Evolutionary conservation across 2,329 filamentous ascomycete species (phyloP), one percentile per base, ranked within the genome.

Genomic region (Phialophora chinensis): DNA sequence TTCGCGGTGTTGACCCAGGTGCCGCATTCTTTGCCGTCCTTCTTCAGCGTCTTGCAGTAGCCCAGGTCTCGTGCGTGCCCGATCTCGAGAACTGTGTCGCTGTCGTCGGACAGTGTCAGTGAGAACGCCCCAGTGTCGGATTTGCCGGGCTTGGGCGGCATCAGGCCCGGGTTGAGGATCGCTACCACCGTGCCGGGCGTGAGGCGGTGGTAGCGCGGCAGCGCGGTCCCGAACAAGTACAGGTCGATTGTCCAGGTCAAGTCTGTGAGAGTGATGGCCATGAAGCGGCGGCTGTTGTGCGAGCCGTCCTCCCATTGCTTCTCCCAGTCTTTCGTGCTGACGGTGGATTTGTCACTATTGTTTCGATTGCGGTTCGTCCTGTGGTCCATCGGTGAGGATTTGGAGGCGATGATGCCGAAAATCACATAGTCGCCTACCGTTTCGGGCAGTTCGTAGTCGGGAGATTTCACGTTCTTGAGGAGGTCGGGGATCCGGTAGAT

Each of bases 191-290:
- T 97, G n/a, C 95, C 95, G 1, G 92, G 87, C 0, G 89, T 89
- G n/a, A 98, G 82, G 75, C 96, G 96, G 90, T 94, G 98, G 81
- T 95, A 99, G 62, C 91, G 88, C 17, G 91, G 90, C 73, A 98
- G 97, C 6, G 92, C 96, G 0, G 90, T 88, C 73, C 91, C 91
- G 79, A 99, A 99, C 14, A 99, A 86, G 73, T 93, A 98, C 50
- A 98, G 85, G 70, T 98, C 93, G 12, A 99, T 78, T 73, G 97
- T 92, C 87, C 89, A 97, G 73, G 92, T 90, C 11, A 99, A 82
- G 77, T 99, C 94, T 0, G 91, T 92, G 2, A 99, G 83, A 1
- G 88, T 91, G 68, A 99, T 82, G 1, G 94, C 90, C 91, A 99
- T 97, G 81, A 96, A 99, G 77, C 96, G 97, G 58, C 90, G 90